Evolutionary conservation across 495 filamentous ascomycete genomes (phyloP), one percentile per base, ranked within the genome.

Genomic region (Xylaria scruposa): DNA sequence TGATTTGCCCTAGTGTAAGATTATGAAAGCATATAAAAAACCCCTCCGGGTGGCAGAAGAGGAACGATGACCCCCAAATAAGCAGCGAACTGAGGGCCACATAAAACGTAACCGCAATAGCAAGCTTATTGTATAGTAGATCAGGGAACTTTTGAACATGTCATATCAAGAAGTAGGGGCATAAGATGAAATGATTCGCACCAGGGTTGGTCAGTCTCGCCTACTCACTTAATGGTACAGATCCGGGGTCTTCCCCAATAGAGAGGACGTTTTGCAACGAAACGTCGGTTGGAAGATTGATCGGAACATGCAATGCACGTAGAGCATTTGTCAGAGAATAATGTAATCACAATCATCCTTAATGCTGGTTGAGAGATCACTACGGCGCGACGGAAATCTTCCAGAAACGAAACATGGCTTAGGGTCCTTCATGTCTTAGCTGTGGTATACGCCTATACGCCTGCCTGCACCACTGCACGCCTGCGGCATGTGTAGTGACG

Each of bases 161-260:
- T 31, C 68, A 42, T 62, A 44, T 53, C 9, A 33, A 70, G 38
- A 62, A 70, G 33, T 59, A 62, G 58, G 58, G 42, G 36, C 44
- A 53, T 63, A n/a, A 70, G 44, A 38, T 51, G 24, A 66, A 44
- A 70, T 61, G 68, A 70, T 70, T 51, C n/a, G 44, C 46, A 59
- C 42, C 29, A 62, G 68, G 68, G 24, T 51, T 62, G 56, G 38
- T 10, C 19, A 33, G 56, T 58, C 33, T 40, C 29, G 29, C 51
- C 66, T 54, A 49, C 42, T 44, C 44, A 40, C 56, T 31, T 42
- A 61, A 40, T 40, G 42, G 31, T 26, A 36, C 6, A 70, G n/a
- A 62, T 70, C 40, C 33, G 51, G 62, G 17, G 29, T 31, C 68
- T 29, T 47, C 17, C 9, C 67, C 29, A 58, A 60, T 44, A 40